phyloP scores from a whole-genome alignment of 2,329 filamentous ascomycete genomes.

The Orbilia oligospora region DNA sequence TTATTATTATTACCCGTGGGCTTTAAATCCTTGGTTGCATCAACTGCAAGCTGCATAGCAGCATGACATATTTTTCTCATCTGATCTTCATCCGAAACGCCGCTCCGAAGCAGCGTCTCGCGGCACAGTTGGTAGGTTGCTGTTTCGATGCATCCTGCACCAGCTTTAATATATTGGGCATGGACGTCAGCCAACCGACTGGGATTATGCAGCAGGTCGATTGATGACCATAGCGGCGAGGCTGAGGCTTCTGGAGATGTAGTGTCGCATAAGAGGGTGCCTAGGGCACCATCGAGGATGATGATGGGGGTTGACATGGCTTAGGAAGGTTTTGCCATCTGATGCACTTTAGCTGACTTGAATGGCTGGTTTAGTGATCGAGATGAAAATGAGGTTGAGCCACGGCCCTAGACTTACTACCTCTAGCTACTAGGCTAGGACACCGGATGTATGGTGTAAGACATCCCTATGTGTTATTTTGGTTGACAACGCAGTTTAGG shows the following conservation, averaged over 20 bases:
- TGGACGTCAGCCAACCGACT: slow-evolving; percentile 38
- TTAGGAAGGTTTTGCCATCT: neutral
- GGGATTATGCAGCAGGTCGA: slow-evolving; percentile 37
- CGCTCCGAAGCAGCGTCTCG: slow-evolving; percentile 33
- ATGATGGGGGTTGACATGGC: slow-evolving; percentile 34
- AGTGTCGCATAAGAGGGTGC: slow-evolving; percentile 55
- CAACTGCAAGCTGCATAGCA: slow-evolving; percentile 39
- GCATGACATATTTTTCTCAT: slow-evolving; percentile 23
- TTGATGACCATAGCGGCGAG: slow-evolving; percentile 40
- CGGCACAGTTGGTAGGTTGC: slow-evolving; percentile 51
- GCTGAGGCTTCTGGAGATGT: slow-evolving; percentile 53
- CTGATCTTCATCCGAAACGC: slow-evolving; percentile 33
- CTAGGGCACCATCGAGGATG: slow-evolving; percentile 50
- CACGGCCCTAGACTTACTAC: too few species aligned
- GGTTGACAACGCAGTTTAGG: neutral
- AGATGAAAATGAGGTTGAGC: neutral
- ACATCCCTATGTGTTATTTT: neutral
- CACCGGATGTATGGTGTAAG: too few species aligned
- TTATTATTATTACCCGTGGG: neutral
- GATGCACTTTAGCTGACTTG: slow-evolving; percentile 5
- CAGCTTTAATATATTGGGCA: slow-evolving; percentile 35
- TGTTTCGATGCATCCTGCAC: slow-evolving; percentile 36
- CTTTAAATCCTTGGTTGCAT: slow-evolving; percentile 5
- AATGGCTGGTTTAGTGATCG: slow-evolving; percentile 23
- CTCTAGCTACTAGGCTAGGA: neutral